These are phyloP conservation scores for Agrostemma githago DNA, from an alignment of 148 eudicot species.

Conservation along the genomic window DNA sequence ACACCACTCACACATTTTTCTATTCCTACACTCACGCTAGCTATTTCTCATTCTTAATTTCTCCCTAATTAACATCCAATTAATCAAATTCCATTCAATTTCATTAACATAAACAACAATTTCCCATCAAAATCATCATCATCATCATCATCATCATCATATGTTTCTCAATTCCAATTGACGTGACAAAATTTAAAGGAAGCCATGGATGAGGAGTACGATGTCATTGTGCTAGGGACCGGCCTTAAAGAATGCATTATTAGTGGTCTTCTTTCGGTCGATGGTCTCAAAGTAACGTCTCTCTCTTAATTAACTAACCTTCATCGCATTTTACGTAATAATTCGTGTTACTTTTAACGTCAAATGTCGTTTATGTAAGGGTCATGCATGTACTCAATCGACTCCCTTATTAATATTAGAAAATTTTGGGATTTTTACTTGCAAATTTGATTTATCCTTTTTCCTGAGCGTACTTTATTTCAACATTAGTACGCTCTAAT, in stretches of 20 bases:
- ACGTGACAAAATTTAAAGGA: not conserved
- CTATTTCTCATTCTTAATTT: not conserved
- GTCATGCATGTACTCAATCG: not conserved
- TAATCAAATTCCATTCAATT: not conserved
- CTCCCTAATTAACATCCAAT: not conserved
- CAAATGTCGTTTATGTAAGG: no score
- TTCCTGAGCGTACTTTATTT: no score
- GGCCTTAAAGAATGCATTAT: conserved; percentile 62
- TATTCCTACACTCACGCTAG: conserved; percentile 18
- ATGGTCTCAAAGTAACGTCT: conserved; percentile 42
- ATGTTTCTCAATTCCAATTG: not conserved
- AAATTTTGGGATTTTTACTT: no score
- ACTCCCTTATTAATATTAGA: not conserved
- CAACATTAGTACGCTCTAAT: no score
- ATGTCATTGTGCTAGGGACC: conserved; percentile 48
- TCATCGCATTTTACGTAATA: not conserved
- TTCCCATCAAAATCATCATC: not conserved
- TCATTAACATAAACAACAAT: not conserved
- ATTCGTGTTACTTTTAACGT: not conserved
- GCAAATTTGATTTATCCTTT: no score
- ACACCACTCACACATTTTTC: conserved; percentile 16
- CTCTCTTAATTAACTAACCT: not conserved
- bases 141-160: not conserved
- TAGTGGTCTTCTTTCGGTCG: conserved; percentile 54
- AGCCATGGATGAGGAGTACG: conserved; percentile 52